Evolutionary conservation across 345 rosid genomes (phyloP).

Genomic region (Acer negundo): DNA sequence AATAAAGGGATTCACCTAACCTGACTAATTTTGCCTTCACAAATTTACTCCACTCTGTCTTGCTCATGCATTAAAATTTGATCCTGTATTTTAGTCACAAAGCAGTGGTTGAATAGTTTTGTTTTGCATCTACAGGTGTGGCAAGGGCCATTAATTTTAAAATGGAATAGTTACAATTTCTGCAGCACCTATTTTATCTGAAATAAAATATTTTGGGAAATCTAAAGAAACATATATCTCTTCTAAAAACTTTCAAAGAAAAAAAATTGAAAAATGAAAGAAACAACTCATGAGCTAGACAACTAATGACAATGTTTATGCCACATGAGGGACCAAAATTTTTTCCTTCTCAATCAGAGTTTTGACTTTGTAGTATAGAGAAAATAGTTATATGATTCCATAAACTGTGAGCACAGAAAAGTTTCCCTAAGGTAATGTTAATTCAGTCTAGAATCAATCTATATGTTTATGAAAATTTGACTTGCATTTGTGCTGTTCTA

Average conservation of each 20-base stretch:
- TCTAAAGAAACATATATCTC: not conserved
- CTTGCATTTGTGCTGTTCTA: constrained; percentile 27
- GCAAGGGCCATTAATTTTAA: not conserved
- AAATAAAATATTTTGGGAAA: not conserved
- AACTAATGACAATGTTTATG: not conserved
- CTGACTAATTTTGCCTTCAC: not conserved
- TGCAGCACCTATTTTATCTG: not conserved
- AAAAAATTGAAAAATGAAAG: not conserved
- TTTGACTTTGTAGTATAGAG: not conserved
- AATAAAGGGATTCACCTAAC: not conserved
- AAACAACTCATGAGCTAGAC: not conserved
- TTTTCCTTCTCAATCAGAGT: not conserved
- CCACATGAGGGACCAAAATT: not conserved
- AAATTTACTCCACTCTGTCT: not conserved
- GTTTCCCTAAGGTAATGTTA: not conserved
- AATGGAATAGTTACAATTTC: not conserved
- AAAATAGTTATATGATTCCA: not conserved
- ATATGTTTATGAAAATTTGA: not conserved
- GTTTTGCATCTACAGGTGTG: not conserved
- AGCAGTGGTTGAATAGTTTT: not conserved
- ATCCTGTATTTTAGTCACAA: not conserved
- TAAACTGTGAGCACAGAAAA: not conserved
- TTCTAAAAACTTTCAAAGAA: not conserved
- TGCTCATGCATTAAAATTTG: not conserved
- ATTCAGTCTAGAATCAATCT: not conserved